Conservation (phyloP, 164 flowering plant species). For the Kalanchoe fedtschenkoi region DNA sequence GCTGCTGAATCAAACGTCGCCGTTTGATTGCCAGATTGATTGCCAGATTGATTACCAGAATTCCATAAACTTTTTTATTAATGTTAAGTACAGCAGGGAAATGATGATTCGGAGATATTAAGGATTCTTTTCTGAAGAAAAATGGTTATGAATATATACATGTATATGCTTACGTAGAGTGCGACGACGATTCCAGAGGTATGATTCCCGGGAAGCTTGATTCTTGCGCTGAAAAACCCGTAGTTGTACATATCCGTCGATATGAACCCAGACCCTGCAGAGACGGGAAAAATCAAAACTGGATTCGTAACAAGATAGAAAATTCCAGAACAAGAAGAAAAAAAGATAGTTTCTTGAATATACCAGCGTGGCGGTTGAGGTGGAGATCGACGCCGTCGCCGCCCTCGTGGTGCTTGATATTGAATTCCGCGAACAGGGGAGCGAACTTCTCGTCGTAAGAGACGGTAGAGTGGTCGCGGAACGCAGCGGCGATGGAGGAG, state of each 20-base stretch:
- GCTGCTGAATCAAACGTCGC: background rate
- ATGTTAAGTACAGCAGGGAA: too few relatives aligned
- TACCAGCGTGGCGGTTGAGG: conserved; percentile 63
- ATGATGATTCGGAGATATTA: background rate
- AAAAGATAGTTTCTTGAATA: background rate
- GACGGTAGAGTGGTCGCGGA: conserved; percentile 32
- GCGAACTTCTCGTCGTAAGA: conserved; percentile 44
- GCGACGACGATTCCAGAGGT: conserved; percentile 89
- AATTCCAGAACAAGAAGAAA: too few relatives aligned
- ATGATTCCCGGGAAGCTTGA: conserved; percentile 64
- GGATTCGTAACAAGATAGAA: background rate
- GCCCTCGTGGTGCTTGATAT: conserved; percentile 40
- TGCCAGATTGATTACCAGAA: background rate
- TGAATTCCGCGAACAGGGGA: conserved; percentile 63
- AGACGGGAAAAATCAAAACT: background rate
- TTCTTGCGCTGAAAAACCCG: conserved; percentile 78
- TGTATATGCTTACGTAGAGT: conserved; percentile 69
- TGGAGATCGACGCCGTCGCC: conserved; percentile 46
- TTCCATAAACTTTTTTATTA: background rate
- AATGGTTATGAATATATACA: too few relatives aligned
- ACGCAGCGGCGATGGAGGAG: conserved; percentile 12
- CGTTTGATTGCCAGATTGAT: too few relatives aligned
- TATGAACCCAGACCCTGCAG: conserved; percentile 82
- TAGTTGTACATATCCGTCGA: conserved; percentile 52
- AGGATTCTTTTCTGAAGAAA: background rate